Base-by-base conservation (phyloP, 768 basidiomycete genomes). In the Russula dissimulans region DNA sequence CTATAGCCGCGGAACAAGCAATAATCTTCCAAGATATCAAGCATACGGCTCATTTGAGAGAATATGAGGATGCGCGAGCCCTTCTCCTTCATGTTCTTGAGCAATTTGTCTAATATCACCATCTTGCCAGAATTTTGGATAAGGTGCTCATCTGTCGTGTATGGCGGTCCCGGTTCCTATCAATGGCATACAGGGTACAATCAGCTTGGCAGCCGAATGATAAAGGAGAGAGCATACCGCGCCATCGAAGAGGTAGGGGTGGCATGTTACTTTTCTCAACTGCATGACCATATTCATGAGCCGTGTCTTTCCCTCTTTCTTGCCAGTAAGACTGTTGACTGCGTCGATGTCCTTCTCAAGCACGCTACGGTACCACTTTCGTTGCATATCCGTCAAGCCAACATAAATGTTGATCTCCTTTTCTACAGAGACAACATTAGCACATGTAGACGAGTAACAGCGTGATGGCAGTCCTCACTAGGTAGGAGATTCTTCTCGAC, bases 261-360 rank as follows among this genome's bases (percentile, higher is more conserved):
- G 90, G 64, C 90, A 92, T 10, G 89, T 91, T 43, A 91, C 91
- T 79, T 88, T 93, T 61, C 87, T 85, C 43, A 89, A 79, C 82
- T 99, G 97, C 97, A 98, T 98, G 62, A 98, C 97, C 80, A 99
- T 94, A 71, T 98, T 99, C 86, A 97, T 92, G 53, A 98, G 73
- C 38, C 95, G 78, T 4, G 95, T 97, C 76, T 98, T 99, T 57
- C 95, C 95, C 71, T 99, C 97, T 71, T 98, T 98, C 81, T 97
- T 97, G 8, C 95, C 93, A 2, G 91, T 91, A 36, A 94, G 76
- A 43, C 91, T 94, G 69, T 97, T 97, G 44, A 99, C 97, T 9
- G 95, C 95, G 69, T 98, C 95, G 57, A 99, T 97, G 70, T 98
- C 95, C 75, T 98, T 98, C 74, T 97, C 94, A 59, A 98, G 73